Conservation (phyloP, 2,329 filamentous ascomycete species). For the Corniculantispora saksenae region DNA sequence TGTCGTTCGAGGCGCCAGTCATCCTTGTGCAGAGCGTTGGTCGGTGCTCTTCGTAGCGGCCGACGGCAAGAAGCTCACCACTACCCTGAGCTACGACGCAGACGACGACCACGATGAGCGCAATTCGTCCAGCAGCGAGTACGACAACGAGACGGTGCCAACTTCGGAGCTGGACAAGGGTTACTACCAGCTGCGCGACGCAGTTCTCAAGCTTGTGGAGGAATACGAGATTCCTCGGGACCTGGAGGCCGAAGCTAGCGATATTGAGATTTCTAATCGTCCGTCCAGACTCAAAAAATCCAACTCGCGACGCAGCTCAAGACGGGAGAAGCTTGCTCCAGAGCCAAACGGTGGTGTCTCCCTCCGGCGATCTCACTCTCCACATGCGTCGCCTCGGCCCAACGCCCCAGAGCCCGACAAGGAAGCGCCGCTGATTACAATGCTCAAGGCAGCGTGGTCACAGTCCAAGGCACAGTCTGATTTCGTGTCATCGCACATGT, state of each 20-base stretch:
- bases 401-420: conserved; percentile 28
- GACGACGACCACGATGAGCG: conserved; percentile 66
- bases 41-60: conserved; percentile 76
- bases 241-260: conserved; percentile 58
- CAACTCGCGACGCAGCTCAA: conserved; percentile 54
- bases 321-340: conserved; percentile 4
- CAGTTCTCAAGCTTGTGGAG: conserved; percentile 76
- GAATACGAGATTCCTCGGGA: conserved; percentile 78
- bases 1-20: conserved; percentile 65
- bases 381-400: not conserved
- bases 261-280: conserved; percentile 70
- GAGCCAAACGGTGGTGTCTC: conserved; percentile 15
- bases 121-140: conserved; percentile 53
- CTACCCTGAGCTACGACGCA: conserved; percentile 72
- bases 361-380: not conserved
- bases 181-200: conserved; percentile 78
- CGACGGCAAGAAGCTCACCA: conserved; percentile 69
- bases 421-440: conserved; percentile 53
- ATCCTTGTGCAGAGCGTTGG: conserved; percentile 83
- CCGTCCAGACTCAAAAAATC: conserved; percentile 63
- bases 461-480: conserved; percentile 79
- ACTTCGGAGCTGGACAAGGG: conserved; percentile 71
- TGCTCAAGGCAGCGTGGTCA: conserved; percentile 74
- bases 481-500: conserved; percentile 80
- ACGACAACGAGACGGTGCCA: conserved; percentile 62